Conservation (phyloP, 2,329 filamentous ascomycete species). For the Ophiostoma sp. region DNA sequence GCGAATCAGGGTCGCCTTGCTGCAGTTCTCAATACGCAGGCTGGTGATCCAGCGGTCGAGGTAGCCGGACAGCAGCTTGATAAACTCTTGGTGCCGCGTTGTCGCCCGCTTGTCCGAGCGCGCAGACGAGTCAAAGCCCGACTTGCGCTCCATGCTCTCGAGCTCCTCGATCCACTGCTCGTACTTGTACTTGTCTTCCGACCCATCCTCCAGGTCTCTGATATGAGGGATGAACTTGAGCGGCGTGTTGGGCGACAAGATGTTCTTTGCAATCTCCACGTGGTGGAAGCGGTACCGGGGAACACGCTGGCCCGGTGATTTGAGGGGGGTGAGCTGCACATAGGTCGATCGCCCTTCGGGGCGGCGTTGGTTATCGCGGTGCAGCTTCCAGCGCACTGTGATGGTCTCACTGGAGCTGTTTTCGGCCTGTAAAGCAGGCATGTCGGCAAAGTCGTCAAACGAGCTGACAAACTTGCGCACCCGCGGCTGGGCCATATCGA, state of each 20-base stretch:
- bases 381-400: conserved; percentile 17
- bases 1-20: conserved; percentile 48
- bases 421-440: conserved; percentile 35
- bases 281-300: conserved; percentile 57
- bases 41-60: conserved; percentile 50
- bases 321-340: conserved; percentile 41
- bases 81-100: conserved; percentile 48
- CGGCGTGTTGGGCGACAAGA: conserved; percentile 56
- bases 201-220: conserved; percentile 50
- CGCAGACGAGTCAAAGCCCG: conserved; percentile 52
- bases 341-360: conserved; percentile 21
- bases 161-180: conserved; percentile 53
- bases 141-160: conserved; percentile 53
- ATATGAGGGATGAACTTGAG: conserved; percentile 57
- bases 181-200: conserved; percentile 49
- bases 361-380: conserved; percentile 25
- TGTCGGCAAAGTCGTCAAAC: conserved; percentile 44
- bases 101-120: conserved; percentile 47
- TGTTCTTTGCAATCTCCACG: conserved; percentile 55
- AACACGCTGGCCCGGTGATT: conserved; percentile 48
- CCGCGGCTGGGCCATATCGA: conserved; percentile 35
- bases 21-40: conserved; percentile 48
- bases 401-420: neutral
- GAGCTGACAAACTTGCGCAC: conserved; percentile 20
- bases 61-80: conserved; percentile 48